Evolutionary conservation across 192 early-diverging fungal genomes (phyloP).

Genomic region (Coemansia sp.): DNA sequence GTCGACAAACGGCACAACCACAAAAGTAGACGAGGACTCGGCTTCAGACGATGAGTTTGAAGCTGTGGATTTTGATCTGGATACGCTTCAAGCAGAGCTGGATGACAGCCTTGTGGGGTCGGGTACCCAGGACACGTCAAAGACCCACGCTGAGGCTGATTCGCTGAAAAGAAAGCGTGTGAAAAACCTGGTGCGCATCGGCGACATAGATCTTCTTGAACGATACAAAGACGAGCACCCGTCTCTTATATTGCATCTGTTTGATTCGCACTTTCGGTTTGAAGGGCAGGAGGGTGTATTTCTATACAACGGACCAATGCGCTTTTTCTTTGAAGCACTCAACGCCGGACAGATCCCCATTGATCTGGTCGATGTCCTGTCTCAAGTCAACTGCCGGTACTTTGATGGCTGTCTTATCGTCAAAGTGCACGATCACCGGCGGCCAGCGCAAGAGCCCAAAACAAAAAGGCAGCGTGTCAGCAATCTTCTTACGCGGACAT

Average conservation of each 20-base stretch:
- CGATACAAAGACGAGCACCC: constrained; percentile 56
- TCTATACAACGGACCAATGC: constrained; percentile 53
- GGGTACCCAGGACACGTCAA: background rate
- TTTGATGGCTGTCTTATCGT: constrained; percentile 66
- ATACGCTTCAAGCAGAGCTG: constrained; percentile 22
- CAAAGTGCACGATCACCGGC: constrained; percentile 69
- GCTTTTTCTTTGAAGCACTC: constrained; percentile 56
- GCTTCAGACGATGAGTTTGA: constrained; percentile 54
- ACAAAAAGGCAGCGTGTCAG: constrained; percentile 24
- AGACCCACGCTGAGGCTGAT: background rate
- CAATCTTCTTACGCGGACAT: constrained; percentile 38
- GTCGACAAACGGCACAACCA: constrained; percentile 17
- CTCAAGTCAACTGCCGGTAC: constrained; percentile 55
- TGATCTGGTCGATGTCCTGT: constrained; percentile 68
- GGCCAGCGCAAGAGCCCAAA: constrained; percentile 32
- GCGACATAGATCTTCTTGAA: constrained; percentile 39
- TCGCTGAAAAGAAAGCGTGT: constrained; percentile 17
- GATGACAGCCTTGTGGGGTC: constrained; percentile 11
- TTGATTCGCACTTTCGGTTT: constrained; percentile 75
- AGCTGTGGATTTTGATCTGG: constrained; percentile 41
- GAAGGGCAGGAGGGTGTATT: constrained; percentile 59
- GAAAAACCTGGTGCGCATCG: constrained; percentile 25
- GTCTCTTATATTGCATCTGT: constrained; percentile 65
- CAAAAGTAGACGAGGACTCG: constrained; percentile 38
- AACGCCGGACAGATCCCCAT: constrained; percentile 60